Conservation (phyloP, 306 rosid genomes). For the Echinosophora koreensis region DNA sequence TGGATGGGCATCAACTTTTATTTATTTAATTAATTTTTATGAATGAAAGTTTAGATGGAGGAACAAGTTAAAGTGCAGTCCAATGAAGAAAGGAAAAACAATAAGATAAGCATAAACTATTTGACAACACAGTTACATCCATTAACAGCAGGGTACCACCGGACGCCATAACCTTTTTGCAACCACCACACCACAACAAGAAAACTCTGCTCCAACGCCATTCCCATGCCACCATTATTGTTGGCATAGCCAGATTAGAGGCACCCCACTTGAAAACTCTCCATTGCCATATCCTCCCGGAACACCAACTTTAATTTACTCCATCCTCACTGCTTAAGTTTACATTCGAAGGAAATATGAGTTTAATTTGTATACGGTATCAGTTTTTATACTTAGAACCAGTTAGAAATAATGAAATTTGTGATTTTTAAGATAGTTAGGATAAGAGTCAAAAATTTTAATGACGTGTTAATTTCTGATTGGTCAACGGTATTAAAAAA, state of each 20-base stretch:
- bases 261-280: not conserved
- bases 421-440: no score
- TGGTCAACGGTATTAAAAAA: no score
- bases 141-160: not conserved
- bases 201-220: not conserved
- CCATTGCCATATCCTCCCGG: not conserved
- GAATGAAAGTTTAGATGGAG: slow-evolving; percentile 28
- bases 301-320: not conserved
- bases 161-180: not conserved
- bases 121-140: slow-evolving; percentile 13
- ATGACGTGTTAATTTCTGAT: no score
- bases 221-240: not conserved
- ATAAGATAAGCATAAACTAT: not conserved
- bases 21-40: not conserved
- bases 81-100: slow-evolving; percentile 15
- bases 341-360: no score
- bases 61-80: slow-evolving; percentile 40
- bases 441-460: no score
- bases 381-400: no score
- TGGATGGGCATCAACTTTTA: slow-evolving; percentile 32
- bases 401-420: no score
- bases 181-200: not conserved
- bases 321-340: not conserved
- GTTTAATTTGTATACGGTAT: no score
- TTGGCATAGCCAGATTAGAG: not conserved